Evolutionary conservation across 2,329 filamentous ascomycete species (phyloP), one percentile per base, ranked within the genome.

Genomic region (Colletotrichum navitas): DNA sequence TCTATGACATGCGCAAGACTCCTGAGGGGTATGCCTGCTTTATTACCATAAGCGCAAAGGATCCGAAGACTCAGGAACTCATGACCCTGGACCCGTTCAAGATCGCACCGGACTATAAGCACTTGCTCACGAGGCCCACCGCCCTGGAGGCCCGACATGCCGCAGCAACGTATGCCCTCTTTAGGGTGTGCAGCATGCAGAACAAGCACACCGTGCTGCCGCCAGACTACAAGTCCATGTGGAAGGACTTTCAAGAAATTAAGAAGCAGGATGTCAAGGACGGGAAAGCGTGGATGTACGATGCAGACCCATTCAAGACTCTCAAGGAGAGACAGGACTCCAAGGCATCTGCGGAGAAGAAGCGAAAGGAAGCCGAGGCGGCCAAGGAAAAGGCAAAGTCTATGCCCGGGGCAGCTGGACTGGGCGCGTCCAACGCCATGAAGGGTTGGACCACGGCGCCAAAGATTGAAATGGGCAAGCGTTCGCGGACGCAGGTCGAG

Each of bases 171-270:
- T 98, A 97, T 82, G 93, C 92, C 3, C 87, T 99, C 11, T 98
- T 96, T 79, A 89, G 96, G 61, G 93, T 98, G 4, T 95, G 93
- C 81, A 98, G 93, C 79, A 97, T 97, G 91, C 94, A 95, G 82
- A 98, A 98, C 79, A 90, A 98, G 77, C 94, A 97, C 79, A 97
- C 94, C 85, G 95, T 95, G 84, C 87, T 99, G 74, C 96, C 96
- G 32, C 96, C 96, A 0, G 93, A 93, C 71, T 97, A 98, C 82
- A 92, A 92, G 78, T 90, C 93, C 74, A 84, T 98, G 52, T 99
- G 96, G 96, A 97, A 97, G 79, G 91, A 95, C 69, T 97, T 99
- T 75, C 89, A 92, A 73, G 88, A 90, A 5, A 84, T 98, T 74
- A 98, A 98, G 82, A 90, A 89, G 74, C 88, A 91, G 75, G 95